A percentile compares a stretch with the other conserved stretches of the same genome.
Evolutionary conservation across 176 grass and related monocot genomes (phyloP).

Genomic region (sorghum (Sorghum bicolor)): DNA sequence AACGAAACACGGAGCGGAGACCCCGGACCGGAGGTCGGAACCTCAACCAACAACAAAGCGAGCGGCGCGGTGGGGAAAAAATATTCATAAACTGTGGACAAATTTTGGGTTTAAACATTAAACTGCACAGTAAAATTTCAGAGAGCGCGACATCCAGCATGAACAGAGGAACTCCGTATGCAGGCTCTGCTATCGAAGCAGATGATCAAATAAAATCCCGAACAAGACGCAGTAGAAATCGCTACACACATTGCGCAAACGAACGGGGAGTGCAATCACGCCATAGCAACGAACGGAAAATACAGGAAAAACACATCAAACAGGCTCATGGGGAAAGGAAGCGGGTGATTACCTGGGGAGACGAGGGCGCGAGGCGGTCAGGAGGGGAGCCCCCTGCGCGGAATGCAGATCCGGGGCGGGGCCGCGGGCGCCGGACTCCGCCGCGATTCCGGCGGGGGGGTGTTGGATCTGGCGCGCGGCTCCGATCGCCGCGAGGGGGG

Average conservation of each 20-base stretch:
- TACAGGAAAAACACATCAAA: background rate
- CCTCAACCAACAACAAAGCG: no score
- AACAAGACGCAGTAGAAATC: background rate
- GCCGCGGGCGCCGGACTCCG: slow-evolving; percentile 9
- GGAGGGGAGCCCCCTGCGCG: background rate
- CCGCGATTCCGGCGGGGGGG: slow-evolving; percentile 18
- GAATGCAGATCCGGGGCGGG: slow-evolving; percentile 47
- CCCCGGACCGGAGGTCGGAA: no score
- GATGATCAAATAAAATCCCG: background rate
- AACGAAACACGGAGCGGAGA: no score
- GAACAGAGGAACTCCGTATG: background rate
- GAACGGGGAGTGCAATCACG: background rate
- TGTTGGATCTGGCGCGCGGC: slow-evolving; percentile 36
- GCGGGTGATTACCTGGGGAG: slow-evolving; percentile 16
- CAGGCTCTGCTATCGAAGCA: background rate
- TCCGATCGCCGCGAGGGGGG: slow-evolving; percentile 26
- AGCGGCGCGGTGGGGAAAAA: no score
- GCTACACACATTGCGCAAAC: background rate
- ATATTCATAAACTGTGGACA: background rate
- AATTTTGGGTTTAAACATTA: background rate
- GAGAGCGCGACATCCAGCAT: background rate
- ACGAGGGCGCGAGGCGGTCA: slow-evolving; percentile 5
- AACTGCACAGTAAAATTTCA: slow-evolving; percentile 29
- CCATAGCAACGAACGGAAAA: background rate
- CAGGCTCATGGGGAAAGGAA: background rate